phyloP scores from a whole-genome alignment of 2,329 filamentous ascomycete genomes.

The Xylariales sp. region DNA sequence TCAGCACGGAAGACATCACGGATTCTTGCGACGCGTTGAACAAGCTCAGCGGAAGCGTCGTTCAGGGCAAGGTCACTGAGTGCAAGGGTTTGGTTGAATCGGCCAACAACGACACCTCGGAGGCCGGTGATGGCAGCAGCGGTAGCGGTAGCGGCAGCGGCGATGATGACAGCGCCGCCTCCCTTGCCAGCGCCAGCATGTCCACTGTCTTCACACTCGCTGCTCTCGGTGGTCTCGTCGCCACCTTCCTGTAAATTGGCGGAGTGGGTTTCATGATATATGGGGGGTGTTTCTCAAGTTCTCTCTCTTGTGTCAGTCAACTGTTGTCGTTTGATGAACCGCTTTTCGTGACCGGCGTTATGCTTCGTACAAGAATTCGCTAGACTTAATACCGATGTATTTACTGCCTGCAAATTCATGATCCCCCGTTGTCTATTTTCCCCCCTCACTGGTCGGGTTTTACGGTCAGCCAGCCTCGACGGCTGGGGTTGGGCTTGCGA shows the following conservation, averaged over 20 bases:
- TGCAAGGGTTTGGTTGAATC: constrained; percentile 64
- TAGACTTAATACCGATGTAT: constrained; percentile 60
- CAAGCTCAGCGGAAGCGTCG: constrained; percentile 55
- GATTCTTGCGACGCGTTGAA: constrained; percentile 67
- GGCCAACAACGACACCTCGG: constrained; percentile 62
- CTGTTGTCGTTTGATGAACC: constrained; percentile 48
- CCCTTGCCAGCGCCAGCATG: constrained; percentile 60
- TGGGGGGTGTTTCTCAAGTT: constrained; percentile 39
- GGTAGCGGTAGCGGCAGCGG: constrained; percentile 44
- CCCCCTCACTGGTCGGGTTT: constrained; percentile 11
- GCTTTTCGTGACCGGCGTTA: constrained; percentile 41
- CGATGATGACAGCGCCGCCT: constrained; percentile 54
- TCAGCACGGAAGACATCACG: constrained; percentile 71
- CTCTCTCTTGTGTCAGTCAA: constrained; percentile 46
- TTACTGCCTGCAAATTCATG: constrained; percentile 43
- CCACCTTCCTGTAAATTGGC: constrained; percentile 62
- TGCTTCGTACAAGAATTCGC: constrained; percentile 55
- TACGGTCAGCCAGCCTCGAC: constrained; percentile 1
- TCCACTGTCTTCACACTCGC: constrained; percentile 55
- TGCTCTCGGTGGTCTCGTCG: constrained; percentile 36
- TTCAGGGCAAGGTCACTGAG: constrained; percentile 59
- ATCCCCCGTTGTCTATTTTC: constrained; percentile 24
- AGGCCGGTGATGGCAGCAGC: constrained; percentile 39
- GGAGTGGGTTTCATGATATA: constrained; percentile 19
- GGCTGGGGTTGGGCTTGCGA: not conserved